A percentile compares a stretch with the other conserved stretches of the same genome.
Conservation (phyloP, 176 grass and related monocot genomes). For the Paspalum notatum region DNA sequence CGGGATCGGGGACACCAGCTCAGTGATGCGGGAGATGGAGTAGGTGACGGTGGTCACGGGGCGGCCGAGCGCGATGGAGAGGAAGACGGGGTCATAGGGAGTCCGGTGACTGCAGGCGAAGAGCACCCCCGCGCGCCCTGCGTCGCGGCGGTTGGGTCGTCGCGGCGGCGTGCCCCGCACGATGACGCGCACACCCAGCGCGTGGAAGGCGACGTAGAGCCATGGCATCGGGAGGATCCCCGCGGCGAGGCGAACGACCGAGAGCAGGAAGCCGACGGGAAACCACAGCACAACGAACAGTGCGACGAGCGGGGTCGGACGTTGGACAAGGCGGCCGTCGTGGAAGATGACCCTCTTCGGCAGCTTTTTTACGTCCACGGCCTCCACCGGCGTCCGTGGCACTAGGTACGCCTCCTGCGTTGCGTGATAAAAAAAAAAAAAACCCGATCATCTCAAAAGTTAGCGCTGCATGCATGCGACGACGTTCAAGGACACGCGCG, state of each 20-base stretch:
- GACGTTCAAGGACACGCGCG: too few relatives aligned
- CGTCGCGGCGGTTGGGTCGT: too few relatives aligned
- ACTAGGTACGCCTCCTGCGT: conserved; percentile 55
- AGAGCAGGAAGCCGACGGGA: conserved; percentile 53
- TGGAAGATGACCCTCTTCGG: conserved; percentile 73
- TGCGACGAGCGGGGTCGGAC: conserved; percentile 38
- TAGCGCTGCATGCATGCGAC: too few relatives aligned
- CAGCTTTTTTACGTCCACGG: conserved; percentile 45
- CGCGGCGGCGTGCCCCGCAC: conserved; percentile 17
- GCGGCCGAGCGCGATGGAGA: too few relatives aligned
- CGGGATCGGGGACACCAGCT: too few relatives aligned
- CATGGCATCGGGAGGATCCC: conserved; percentile 54
- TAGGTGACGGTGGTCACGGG: too few relatives aligned
- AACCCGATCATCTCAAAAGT: not conserved
- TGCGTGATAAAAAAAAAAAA: not conserved
- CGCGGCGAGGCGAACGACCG: conserved; percentile 40
- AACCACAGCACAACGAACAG: conserved; percentile 47
- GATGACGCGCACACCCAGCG: conserved; percentile 52
- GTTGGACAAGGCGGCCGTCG: conserved; percentile 65
- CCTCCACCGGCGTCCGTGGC: conserved; percentile 32
- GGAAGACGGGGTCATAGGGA: too few relatives aligned
- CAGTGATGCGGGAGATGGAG: too few relatives aligned
- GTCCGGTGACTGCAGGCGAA: conserved; percentile 42
- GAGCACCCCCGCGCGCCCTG: conserved; percentile 28
- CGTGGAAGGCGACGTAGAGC: conserved; percentile 21